phyloP scores from a whole-genome alignment of 495 filamentous ascomycete genomes.

The Neurospora cerealis region DNA sequence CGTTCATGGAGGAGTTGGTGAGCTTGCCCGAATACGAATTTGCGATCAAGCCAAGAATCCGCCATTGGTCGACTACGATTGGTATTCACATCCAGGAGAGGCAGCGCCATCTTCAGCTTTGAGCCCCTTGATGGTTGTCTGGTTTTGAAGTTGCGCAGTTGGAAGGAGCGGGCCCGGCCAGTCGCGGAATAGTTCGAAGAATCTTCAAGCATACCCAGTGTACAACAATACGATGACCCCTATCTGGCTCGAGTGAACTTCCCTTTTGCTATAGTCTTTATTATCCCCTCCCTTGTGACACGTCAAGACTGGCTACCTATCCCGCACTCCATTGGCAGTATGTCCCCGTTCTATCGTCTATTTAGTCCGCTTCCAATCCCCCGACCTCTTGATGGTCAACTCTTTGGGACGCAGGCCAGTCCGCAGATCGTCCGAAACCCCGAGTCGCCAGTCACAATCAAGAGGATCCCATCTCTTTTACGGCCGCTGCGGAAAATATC shows the following conservation, averaged over 20 bases:
- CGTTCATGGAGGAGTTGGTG: constrained; percentile 25
- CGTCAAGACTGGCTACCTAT: not conserved
- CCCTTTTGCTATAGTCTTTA: not conserved
- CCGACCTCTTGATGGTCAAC: not conserved
- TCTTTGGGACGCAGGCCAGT: not conserved
- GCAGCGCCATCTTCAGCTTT: constrained; percentile 1
- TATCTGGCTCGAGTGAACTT: not conserved
- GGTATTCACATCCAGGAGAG: constrained; percentile 12
- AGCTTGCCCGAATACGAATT: constrained; percentile 30
- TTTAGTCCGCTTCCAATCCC: not conserved
- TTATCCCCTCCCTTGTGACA: not conserved
- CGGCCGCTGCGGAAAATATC: not conserved
- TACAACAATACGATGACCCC: not conserved
- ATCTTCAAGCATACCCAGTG: not conserved
- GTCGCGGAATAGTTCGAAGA: not conserved
- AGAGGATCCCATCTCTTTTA: not conserved
- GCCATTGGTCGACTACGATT: constrained; percentile 15
- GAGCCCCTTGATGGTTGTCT: not conserved
- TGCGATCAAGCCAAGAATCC: constrained; percentile 6
- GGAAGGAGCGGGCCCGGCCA: not conserved
- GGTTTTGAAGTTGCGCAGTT: not conserved
- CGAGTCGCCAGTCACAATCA: not conserved
- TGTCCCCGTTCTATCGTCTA: not conserved
- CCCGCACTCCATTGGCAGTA: not conserved
- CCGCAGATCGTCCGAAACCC: not conserved